Base-by-base conservation (phyloP, 2,329 filamentous ascomycete genomes). In the Aspergillus sergii region DNA sequence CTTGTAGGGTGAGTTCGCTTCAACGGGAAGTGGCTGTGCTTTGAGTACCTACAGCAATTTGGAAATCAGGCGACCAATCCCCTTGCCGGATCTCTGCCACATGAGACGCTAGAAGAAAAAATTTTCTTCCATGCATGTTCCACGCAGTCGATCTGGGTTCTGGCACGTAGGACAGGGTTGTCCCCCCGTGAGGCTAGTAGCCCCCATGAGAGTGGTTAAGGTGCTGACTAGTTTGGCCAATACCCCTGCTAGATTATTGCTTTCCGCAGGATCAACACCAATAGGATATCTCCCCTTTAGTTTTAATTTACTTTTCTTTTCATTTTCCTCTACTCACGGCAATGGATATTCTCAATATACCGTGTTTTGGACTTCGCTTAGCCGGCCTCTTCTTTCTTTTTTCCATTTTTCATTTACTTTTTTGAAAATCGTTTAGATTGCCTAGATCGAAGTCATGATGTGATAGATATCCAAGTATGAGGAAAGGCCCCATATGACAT, bases 1-100 rank as follows among this genome's bases (percentile, higher is more conserved):
- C 30, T 19, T 43, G 23, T 41, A 36, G 32, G 45, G 41, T 48
- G 23, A 46, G 45, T 23, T 45, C 48, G 28, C 48, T 51, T 11
- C 48, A 58, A n/a, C 57, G 43, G 43, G 48, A 23, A 60, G 61
- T 63, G 61, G 61, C 61, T 63, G 61, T 59, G 58, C 43, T 59
- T 14, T 16, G 14, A 14, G 6, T 26, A 39, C 36, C 39, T 43
- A 9, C 51, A 53, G 23, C 55, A 10, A 46, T 50, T 59, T 51
- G 39, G 34, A 36, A 53, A 43, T 23, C 46, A 59, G 21, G 48
- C 43, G 45, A 60, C 51, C 32, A 55, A 54, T 26, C 50, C 58
- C 46, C 39, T 46, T 41, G 19, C 50, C 30, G 51, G n/a, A 34
- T 26, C 5, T 55, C 21, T 55, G 32, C 32, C n/a, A 36, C 30